Evolutionary conservation across 2,329 filamentous ascomycete species (phyloP).

Genomic region (Erysiphe neolycopersici): DNA sequence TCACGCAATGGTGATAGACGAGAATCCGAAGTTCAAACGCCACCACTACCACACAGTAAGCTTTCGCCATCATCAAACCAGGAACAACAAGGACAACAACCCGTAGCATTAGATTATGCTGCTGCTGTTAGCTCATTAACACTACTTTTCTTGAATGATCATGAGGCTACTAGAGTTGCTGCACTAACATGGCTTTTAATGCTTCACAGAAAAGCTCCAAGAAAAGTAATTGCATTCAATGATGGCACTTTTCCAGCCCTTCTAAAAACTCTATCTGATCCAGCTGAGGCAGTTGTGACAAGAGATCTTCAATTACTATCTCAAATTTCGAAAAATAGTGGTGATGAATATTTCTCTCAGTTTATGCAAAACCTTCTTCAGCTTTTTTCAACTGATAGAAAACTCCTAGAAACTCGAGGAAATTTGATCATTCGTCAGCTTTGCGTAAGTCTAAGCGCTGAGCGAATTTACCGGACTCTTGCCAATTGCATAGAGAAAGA

Average conservation of each 20-base stretch:
- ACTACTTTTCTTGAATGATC: conserved; percentile 80
- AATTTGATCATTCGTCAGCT: conserved; percentile 93
- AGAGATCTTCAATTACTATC: conserved; percentile 81
- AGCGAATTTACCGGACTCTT: conserved; percentile 83
- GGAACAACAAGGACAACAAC: conserved; percentile 21
- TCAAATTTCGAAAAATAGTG: conserved; percentile 87
- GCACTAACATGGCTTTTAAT: conserved; percentile 93
- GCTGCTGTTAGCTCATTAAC: conserved; percentile 85
- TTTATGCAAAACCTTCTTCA: conserved; percentile 96
- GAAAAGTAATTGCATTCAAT: conserved; percentile 82
- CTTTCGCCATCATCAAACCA: conserved; percentile 11
- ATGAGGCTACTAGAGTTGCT: conserved; percentile 83
- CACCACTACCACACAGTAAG: conserved; percentile 14
- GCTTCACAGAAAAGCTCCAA: conserved; percentile 83
- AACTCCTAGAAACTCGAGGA: conserved; percentile 69
- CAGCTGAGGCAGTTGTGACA: conserved; percentile 83
- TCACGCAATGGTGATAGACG: conserved; percentile 23
- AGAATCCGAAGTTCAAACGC: conserved; percentile 25
- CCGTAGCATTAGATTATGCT: conserved; percentile 73
- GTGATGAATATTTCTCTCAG: conserved; percentile 89
- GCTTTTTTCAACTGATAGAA: conserved; percentile 80
- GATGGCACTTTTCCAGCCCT: conserved; percentile 91
- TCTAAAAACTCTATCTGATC: conserved; percentile 86
- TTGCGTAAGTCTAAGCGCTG: conserved; percentile 74
- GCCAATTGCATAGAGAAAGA: conserved; percentile 95